phyloP scores from a whole-genome alignment of 768 basidiomycete species.

The Phylloporus sp. region DNA sequence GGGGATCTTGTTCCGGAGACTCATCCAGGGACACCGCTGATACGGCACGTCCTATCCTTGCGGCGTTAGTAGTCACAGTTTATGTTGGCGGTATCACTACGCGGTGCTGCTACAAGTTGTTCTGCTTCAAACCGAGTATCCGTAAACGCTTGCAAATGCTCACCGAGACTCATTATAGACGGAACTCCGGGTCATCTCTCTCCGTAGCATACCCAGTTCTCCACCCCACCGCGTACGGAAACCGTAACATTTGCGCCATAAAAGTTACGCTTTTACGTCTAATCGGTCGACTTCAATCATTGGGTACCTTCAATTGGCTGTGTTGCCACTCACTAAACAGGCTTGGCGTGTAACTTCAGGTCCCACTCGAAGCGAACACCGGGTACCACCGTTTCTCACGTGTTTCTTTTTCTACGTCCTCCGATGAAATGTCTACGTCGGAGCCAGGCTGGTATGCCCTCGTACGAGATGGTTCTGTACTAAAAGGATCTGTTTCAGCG shows the following conservation, averaged over 20 bases:
- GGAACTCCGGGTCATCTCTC: not conserved
- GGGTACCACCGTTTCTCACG: too few relatives aligned
- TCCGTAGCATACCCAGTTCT: not conserved
- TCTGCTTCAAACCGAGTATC: not conserved
- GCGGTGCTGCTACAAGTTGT: too few relatives aligned
- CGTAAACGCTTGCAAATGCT: not conserved
- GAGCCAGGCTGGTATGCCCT: too few relatives aligned
- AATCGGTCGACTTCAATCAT: too few relatives aligned
- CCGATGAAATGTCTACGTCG: not conserved
- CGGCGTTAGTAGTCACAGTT: slow-evolving; percentile 16
- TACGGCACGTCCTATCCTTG: slow-evolving; percentile 8
- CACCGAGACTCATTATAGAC: too few relatives aligned
- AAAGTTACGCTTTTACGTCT: slow-evolving; percentile 4
- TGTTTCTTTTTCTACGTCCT: not conserved
- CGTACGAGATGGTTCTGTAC: not conserved
- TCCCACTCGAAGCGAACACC: not conserved
- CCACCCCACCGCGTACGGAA: slow-evolving; percentile 10
- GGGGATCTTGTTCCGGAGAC: not conserved
- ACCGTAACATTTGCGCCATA: not conserved
- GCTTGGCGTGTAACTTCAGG: slow-evolving; percentile 1
- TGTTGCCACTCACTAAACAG: not conserved
- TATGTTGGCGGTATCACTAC: not conserved
- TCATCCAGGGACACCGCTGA: not conserved
- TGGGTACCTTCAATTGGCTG: not conserved
- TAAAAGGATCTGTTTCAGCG: not conserved